Evolutionary conservation across 495 filamentous ascomycete genomes (phyloP), one percentile per base, ranked within the genome.

Genomic region (Cairneyella variabilis): DNA sequence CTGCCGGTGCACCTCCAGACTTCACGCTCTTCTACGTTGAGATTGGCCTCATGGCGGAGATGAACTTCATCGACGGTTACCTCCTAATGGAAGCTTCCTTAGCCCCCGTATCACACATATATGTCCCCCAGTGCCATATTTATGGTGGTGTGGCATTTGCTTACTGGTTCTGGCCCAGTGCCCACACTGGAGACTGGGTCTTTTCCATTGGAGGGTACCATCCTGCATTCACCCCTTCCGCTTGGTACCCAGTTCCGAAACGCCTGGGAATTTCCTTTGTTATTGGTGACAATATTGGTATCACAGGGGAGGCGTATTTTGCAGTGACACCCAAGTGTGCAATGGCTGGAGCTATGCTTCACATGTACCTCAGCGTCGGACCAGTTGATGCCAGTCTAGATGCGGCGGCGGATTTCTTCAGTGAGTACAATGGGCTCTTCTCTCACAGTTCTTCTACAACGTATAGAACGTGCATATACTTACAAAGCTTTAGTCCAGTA

Each of bases 161-260:
- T 37, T 67, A 59, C 30, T 82, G 76, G 76, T 80, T 78, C 55
- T 61, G 56, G 16, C 58, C 54, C 2, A 46, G n/a, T 16, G n/a
- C 43, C 7, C 47, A 57, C 21, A 49, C 51, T 12, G 79, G 77
- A 7, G 71, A 81, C 53, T 80, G 64, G 53, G 77, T 80, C 10
- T 77, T 81, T 53, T 73, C 72, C 7, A 51, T 80, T 8, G 78
- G 79, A 6, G 77, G 77, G 4, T 80, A 74, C 56, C 74, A 80
- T 60, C 65, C 20, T 0, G 63, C 66, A 0, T 82, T 64, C 60
- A 49, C 46, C 10, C 25, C 25, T 0, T 75, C 75, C 0, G 4
- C 32, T 0, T 51, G 67, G 11, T 82, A 75, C 60, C 77, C 78
- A 0, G 57, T 60, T 16, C 74, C 74, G 0, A 54, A 63, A 2